Conservation (phyloP, 1,284 basidiomycete species). For the Cutaneotrichosporon sp. region DNA sequence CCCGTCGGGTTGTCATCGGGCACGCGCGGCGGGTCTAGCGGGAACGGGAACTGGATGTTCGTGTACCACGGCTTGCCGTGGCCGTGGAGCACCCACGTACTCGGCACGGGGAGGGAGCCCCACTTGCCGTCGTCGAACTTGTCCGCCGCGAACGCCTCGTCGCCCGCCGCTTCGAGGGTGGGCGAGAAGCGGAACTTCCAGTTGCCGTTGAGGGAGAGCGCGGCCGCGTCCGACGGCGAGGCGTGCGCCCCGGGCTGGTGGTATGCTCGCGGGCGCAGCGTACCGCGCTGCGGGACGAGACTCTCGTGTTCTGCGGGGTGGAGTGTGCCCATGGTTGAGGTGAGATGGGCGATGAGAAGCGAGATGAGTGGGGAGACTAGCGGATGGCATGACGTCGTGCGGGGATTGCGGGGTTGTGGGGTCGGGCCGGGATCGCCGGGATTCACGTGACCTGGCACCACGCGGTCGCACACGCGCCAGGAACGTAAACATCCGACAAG, state of each 20-base stretch:
- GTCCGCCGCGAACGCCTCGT: slow-evolving; percentile 11
- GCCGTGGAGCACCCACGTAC: slow-evolving; percentile 23
- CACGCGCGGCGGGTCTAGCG: slow-evolving; percentile 20
- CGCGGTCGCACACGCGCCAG: background rate
- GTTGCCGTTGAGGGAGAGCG: slow-evolving; percentile 25
- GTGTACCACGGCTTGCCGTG: slow-evolving; percentile 22
- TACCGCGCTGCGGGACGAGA: slow-evolving; percentile 11
- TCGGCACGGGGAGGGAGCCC: slow-evolving; percentile 18
- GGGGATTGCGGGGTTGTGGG: background rate
- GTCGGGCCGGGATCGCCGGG: background rate
- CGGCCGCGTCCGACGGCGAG: slow-evolving; percentile 7
- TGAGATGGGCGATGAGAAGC: slow-evolving; percentile 13
- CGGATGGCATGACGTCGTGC: background rate
- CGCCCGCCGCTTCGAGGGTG: slow-evolving; percentile 1
- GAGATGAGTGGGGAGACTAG: background rate
- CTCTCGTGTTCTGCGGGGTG: slow-evolving; percentile 21
- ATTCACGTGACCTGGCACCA: background rate
- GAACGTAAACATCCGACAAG: background rate
- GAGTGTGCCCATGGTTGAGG: slow-evolving; percentile 17
- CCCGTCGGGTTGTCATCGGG: slow-evolving; percentile 28
- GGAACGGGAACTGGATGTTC: slow-evolving; percentile 25
- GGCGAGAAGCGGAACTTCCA: slow-evolving; percentile 28
- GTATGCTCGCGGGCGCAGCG: slow-evolving; percentile 21
- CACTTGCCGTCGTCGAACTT: slow-evolving; percentile 14
- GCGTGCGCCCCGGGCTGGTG: background rate